Conservation (phyloP, 78 protist species). For the Cavenderia fasciculata region DNA sequence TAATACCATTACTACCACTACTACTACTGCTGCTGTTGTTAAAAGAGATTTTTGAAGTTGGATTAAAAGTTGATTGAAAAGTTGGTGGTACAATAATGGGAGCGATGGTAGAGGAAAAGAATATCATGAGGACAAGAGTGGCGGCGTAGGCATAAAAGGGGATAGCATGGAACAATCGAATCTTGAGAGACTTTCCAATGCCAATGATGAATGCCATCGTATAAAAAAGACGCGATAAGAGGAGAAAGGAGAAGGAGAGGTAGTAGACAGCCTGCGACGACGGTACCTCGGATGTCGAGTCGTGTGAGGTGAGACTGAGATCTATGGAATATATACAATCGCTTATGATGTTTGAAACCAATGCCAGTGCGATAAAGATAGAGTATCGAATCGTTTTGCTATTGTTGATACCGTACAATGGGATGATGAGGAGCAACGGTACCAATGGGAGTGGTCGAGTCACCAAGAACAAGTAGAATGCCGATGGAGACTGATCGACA, state of each 20-base stretch:
- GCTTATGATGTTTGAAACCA: slow-evolving; percentile 12
- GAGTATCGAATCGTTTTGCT: slow-evolving; percentile 17
- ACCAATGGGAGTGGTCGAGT: slow-evolving; percentile 43
- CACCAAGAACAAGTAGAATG: slow-evolving; percentile 8
- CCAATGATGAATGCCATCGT: slow-evolving; percentile 52
- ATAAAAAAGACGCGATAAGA: slow-evolving; percentile 28
- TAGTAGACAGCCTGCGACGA: slow-evolving; percentile 3
- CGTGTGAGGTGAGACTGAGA: background rate
- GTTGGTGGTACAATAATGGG: slow-evolving; percentile 20
- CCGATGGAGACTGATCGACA: background rate
- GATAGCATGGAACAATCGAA: slow-evolving; percentile 36
- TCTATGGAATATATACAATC: slow-evolving; percentile 32
- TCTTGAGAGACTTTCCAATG: slow-evolving; percentile 48
- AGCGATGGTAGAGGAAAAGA: slow-evolving; percentile 53
- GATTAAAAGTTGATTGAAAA: too few relatives aligned
- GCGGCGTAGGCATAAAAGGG: slow-evolving; percentile 55
- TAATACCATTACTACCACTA: background rate
- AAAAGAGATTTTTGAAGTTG: too few relatives aligned
- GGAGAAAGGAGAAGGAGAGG: slow-evolving; percentile 22
- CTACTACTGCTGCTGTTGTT: background rate
- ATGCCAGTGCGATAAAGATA: slow-evolving; percentile 17
- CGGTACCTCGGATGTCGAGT: too few relatives aligned
- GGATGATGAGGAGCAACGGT: slow-evolving; percentile 41
- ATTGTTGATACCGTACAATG: slow-evolving; percentile 55
- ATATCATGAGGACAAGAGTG: slow-evolving; percentile 13